Evolutionary conservation across 306 rosid species (phyloP).

Genomic region (Prunus persica): DNA sequence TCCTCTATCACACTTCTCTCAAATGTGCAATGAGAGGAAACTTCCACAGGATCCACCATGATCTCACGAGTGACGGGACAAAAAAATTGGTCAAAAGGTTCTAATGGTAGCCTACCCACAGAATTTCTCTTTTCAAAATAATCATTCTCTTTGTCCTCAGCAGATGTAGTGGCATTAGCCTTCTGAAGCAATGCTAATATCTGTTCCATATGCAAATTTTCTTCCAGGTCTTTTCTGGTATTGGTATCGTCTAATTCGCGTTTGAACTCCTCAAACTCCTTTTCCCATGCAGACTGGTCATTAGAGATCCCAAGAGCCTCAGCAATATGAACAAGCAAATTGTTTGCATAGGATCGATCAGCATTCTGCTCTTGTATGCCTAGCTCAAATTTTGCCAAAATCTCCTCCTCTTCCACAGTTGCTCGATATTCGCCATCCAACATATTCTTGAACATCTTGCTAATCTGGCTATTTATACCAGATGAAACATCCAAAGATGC

Average conservation of each 20-base stretch:
- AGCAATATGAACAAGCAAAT: constrained; percentile 37
- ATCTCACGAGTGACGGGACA: constrained; percentile 50
- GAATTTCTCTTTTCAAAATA: constrained; percentile 45
- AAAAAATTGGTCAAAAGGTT: constrained; percentile 46
- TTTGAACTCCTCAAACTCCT: constrained; percentile 45
- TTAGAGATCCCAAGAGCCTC: constrained; percentile 46
- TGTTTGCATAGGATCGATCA: constrained; percentile 24
- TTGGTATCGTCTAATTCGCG: constrained; percentile 39
- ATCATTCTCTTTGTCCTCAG: constrained; percentile 37
- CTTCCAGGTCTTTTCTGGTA: constrained; percentile 34
- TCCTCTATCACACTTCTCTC: constrained; percentile 65
- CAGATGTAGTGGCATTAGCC: constrained; percentile 37
- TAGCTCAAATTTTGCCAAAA: constrained; percentile 40
- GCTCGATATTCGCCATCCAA: constrained; percentile 31
- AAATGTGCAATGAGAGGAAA: constrained; percentile 55
- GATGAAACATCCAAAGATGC: constrained; percentile 34
- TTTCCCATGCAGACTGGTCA: constrained; percentile 35
- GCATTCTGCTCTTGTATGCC: constrained; percentile 37
- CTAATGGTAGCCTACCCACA: constrained; percentile 44
- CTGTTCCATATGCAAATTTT: constrained; percentile 48
- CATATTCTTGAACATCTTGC: constrained; percentile 48
- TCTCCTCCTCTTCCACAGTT: constrained; percentile 35
- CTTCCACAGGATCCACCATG: constrained; percentile 82
- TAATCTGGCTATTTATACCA: constrained; percentile 27
- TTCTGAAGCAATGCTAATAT: constrained; percentile 41